Evolutionary conservation across 805 yeast species (phyloP).

Genomic region (Candida mattraensis): DNA sequence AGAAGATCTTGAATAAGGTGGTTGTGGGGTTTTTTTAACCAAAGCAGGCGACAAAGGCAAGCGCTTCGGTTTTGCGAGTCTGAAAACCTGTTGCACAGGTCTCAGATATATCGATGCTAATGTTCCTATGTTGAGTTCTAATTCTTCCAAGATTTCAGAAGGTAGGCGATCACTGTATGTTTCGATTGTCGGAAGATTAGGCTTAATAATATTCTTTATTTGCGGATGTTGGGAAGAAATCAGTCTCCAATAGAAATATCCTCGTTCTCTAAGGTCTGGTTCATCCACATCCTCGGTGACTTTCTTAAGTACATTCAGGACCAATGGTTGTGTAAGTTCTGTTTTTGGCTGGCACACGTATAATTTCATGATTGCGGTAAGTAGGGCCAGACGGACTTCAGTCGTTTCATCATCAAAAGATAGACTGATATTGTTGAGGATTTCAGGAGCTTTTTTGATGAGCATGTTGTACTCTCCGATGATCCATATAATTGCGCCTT

Average conservation of each 20-base stretch:
- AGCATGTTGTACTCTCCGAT: conserved; percentile 65
- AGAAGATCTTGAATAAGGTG: conserved; percentile 9
- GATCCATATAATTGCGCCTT: conserved; percentile 79
- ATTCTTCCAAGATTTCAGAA: conserved; percentile 69
- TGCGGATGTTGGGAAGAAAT: conserved; percentile 49
- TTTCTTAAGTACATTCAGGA: conserved; percentile 57
- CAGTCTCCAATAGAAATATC: conserved; percentile 82
- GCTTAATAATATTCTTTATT: conserved; percentile 54
- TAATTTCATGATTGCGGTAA: conserved; percentile 73
- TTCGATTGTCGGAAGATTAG: conserved; percentile 60
- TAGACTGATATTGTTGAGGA: conserved; percentile 43
- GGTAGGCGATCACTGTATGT: conserved; percentile 70
- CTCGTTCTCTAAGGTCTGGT: conserved; percentile 87
- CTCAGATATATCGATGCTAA: conserved; percentile 82
- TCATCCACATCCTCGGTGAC: conserved; percentile 75
- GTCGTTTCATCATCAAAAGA: conserved; percentile 61
- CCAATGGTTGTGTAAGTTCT: conserved; percentile 49
- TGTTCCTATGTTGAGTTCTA: conserved; percentile 79
- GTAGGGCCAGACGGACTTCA: conserved; percentile 70
- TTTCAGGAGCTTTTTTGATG: conserved; percentile 41
- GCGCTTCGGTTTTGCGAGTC: conserved; percentile 53
- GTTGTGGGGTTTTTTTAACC: conserved; percentile 11
- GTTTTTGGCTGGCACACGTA: conserved; percentile 54
- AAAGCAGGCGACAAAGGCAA: conserved; percentile 53
- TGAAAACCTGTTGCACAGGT: conserved; percentile 79